phyloP scores from a whole-genome alignment of 805 yeast genomes.

The Nakazawaea molendinolei region DNA sequence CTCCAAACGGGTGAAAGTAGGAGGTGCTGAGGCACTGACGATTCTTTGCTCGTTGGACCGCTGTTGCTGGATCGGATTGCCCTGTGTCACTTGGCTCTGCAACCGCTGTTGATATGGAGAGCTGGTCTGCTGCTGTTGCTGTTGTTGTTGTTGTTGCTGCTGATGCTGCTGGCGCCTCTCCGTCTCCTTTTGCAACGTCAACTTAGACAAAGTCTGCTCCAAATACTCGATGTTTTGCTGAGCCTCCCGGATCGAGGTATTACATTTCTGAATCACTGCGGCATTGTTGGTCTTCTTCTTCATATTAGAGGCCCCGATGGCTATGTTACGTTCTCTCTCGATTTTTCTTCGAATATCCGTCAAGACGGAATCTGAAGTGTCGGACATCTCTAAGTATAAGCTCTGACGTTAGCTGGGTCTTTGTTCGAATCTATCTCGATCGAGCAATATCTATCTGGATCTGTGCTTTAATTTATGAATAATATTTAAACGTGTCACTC shows the following conservation, averaged over 20 bases:
- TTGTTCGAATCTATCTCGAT: no score
- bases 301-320: constrained; percentile 79
- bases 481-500: no score
- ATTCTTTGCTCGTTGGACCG: background rate
- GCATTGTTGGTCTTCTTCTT: constrained; percentile 73
- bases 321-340: constrained; percentile 81
- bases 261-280: constrained; percentile 84
- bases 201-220: constrained; percentile 64
- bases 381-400: no score
- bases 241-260: constrained; percentile 84
- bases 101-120: constrained; percentile 1
- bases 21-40: constrained; percentile 11
- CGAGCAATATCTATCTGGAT: no score
- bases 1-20: constrained; percentile 66
- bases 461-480: no score
- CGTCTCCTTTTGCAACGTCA: constrained; percentile 32
- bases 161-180: background rate
- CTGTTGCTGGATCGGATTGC: no score
- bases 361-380: constrained; percentile 29
- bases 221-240: constrained; percentile 86
- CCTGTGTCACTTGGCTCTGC: no score
- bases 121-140: background rate
- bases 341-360: constrained; percentile 79
- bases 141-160: constrained; percentile 9
- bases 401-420: no score